These are phyloP conservation scores for Solanum boliviense DNA, from an alignment of 257 asterid genomes.

Conservation along the genomic window DNA sequence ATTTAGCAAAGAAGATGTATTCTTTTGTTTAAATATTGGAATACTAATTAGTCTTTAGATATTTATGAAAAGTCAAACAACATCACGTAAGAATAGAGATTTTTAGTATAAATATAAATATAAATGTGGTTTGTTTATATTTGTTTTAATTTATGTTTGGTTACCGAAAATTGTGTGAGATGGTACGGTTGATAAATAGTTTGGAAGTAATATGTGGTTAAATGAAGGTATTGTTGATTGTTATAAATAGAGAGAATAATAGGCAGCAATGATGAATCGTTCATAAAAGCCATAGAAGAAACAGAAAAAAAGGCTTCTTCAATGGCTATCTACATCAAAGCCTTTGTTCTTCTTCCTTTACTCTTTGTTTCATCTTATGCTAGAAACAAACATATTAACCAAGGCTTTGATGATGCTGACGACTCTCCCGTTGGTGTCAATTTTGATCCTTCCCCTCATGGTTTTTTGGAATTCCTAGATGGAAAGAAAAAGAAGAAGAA, in stretches of 20 bases:
- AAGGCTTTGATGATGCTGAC: neutral
- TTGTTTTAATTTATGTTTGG: neutral
- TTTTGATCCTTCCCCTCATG: neutral
- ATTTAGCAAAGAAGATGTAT: neutral
- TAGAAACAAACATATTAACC: neutral
- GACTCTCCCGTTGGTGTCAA: neutral
- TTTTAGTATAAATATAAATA: neutral
- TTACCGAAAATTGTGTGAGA: neutral
- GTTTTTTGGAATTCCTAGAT: neutral
- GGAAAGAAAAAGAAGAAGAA: neutral
- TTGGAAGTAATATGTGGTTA: neutral
- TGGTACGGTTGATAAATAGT: neutral
- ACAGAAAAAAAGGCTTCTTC: neutral
- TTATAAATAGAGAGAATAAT: neutral
- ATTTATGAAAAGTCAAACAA: neutral
- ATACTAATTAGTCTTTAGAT: neutral
- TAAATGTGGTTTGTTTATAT: neutral
- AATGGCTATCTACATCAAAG: neutral
- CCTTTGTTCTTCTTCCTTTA: slow-evolving; percentile 10
- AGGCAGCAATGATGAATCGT: neutral
- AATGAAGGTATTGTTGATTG: neutral
- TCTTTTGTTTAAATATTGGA: neutral
- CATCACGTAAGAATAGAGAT: neutral
- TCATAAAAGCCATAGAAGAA: neutral
- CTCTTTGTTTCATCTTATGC: slow-evolving; percentile 3